A percentile compares a stretch with the other conserved stretches of the same genome.
Evolutionary conservation across 495 filamentous ascomycete genomes (phyloP).

Genomic region (Aspergillus steynii): DNA sequence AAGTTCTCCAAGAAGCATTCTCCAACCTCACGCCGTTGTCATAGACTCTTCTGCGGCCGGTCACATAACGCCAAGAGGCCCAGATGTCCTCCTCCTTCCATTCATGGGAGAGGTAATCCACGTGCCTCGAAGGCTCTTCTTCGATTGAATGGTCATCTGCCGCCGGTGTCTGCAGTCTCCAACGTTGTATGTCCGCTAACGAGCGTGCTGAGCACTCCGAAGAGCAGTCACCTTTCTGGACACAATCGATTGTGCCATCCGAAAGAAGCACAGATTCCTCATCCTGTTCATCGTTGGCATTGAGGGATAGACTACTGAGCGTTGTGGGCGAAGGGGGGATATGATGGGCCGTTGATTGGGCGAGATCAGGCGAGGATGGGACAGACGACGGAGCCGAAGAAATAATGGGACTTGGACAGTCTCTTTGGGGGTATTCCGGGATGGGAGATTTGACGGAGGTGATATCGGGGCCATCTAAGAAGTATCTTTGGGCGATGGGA

Average conservation of each 20-base stretch:
- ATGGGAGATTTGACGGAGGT: constrained; percentile 36
- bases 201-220: constrained; percentile 28
- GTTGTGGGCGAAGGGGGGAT: constrained; percentile 55
- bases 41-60: constrained; percentile 72
- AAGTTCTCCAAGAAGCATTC: constrained; percentile 98
- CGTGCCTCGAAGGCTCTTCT: constrained; percentile 81
- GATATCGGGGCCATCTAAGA: constrained; percentile 33
- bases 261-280: constrained; percentile 60
- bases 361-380: constrained; percentile 42
- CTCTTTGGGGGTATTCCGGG: constrained; percentile 32
- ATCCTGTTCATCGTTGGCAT: constrained; percentile 50
- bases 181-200: constrained; percentile 14
- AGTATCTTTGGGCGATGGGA: constrained; percentile 48
- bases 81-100: constrained; percentile 98
- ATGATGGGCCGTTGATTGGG: constrained; percentile 23
- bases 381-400: constrained; percentile 39
- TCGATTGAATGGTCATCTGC: constrained; percentile 83
- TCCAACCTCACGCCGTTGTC: constrained; percentile 81
- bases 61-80: constrained; percentile 94
- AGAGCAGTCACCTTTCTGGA: constrained; percentile 19
- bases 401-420: constrained; percentile 35
- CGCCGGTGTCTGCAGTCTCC: constrained; percentile 40
- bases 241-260: constrained; percentile 49
- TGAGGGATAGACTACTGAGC: constrained; percentile 63
- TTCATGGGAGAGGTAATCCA: constrained; percentile 93